Evolutionary conservation across 768 basidiomycete species (phyloP).

Genomic region (Xerocomus potaroensis): DNA sequence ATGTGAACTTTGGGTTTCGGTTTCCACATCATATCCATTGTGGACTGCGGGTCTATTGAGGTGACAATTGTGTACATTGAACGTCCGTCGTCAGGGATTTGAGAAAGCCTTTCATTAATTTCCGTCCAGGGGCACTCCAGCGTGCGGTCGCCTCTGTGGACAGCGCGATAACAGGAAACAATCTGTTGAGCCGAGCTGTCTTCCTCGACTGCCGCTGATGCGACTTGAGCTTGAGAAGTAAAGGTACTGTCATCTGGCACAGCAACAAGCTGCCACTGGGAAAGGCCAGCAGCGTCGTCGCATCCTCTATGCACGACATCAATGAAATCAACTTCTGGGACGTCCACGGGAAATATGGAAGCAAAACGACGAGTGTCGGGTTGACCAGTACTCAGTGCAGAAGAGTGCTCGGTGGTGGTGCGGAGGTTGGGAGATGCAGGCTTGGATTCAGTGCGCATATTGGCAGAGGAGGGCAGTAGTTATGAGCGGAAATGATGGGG

Average conservation of each 20-base stretch:
- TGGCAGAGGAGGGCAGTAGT: background rate
- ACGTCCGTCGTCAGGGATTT: constrained; percentile 20
- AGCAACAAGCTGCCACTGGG: constrained; percentile 12
- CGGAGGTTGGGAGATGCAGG: constrained; percentile 6
- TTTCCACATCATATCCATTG: constrained; percentile 30
- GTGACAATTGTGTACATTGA: constrained; percentile 26
- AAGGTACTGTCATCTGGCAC: background rate
- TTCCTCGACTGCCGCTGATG: constrained; percentile 2
- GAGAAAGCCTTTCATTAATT: constrained; percentile 11
- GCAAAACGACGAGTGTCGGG: constrained; percentile 28
- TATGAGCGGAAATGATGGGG: no score
- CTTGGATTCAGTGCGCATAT: constrained; percentile 9
- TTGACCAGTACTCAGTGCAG: constrained; percentile 1
- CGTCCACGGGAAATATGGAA: constrained; percentile 15
- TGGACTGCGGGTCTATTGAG: constrained; percentile 6
- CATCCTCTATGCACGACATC: constrained; percentile 13
- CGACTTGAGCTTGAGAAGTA: background rate
- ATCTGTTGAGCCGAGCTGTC: constrained; percentile 24
- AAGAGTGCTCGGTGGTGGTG: background rate
- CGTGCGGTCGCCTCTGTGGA: constrained; percentile 1
- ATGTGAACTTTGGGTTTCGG: constrained; percentile 32
- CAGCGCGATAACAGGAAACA: constrained; percentile 16
- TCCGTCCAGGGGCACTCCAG: background rate
- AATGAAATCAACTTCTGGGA: constrained; percentile 1
- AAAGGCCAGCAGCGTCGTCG: constrained; percentile 4